These are phyloP conservation scores for Populus tremula DNA, from an alignment of 345 rosid genomes.

Conservation along the genomic window DNA sequence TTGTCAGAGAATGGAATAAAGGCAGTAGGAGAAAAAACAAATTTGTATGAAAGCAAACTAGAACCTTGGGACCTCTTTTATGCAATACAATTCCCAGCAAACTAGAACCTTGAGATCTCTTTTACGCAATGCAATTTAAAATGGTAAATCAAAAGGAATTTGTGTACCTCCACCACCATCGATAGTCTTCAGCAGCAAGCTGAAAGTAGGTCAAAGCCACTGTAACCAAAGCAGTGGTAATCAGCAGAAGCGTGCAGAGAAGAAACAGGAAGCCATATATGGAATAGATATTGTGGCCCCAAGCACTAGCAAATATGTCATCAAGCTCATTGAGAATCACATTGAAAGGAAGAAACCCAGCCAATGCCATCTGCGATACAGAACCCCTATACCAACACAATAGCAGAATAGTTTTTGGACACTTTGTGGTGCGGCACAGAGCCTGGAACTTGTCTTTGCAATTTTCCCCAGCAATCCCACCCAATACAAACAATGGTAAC, in stretches of 20 bases:
- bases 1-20: neutral
- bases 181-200: slow-evolving; percentile 31
- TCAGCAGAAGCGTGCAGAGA: slow-evolving; percentile 28
- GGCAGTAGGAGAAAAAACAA: neutral
- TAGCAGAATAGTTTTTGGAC: slow-evolving; percentile 23
- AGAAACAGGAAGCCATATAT: slow-evolving; percentile 26
- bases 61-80: neutral
- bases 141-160: neutral
- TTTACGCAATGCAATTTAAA: neutral
- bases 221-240: slow-evolving; percentile 28
- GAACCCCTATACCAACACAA: slow-evolving; percentile 22
- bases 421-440: slow-evolving; percentile 26
- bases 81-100: neutral
- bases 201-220: slow-evolving; percentile 35
- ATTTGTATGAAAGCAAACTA: neutral
- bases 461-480: slow-evolving; percentile 27
- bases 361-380: slow-evolving; percentile 26
- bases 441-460: slow-evolving; percentile 30
- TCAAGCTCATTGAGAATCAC: slow-evolving; percentile 29
- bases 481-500: slow-evolving; percentile 20
- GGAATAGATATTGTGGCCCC: slow-evolving; percentile 34
- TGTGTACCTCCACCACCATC: slow-evolving; percentile 35
- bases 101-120: neutral
- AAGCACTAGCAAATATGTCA: slow-evolving; percentile 29
- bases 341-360: slow-evolving; percentile 27